Evolutionary conservation across 108 stramenopile species (phyloP), one percentile per base, ranked within the genome.

Genomic region (Nannochloropsis gaditana): DNA sequence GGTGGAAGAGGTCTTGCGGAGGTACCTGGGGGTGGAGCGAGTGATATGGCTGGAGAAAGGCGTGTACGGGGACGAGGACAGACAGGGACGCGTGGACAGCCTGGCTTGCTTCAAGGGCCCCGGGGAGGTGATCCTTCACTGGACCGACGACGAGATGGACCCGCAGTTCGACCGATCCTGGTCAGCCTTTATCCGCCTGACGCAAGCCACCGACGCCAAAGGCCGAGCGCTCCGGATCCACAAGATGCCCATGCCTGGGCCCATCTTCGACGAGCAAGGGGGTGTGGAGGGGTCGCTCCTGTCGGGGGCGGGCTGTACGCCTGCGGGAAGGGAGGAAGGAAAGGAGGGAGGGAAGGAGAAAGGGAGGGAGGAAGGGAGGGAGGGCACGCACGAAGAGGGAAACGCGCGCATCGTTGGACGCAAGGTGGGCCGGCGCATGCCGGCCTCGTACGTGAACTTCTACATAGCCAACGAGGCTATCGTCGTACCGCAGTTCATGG

Each of bases 81-180:
- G 93, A 43, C 92, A 95, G 86, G 94, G 94, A 2, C 94, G 94
- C 87, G 87, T 93, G 6, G 94, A 95, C 81, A 95, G 94, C 81
- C 90, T 94, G 81, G 91, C 91, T 6, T 92, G 92, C 80, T 95
- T 95, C 89, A 79, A 85, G 44, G 42, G 85, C 42, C 93, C 94
- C 44, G 92, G 92, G 5, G 89, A 94, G 80, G 92, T 94, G n/a
- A 80, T 88, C 15, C 17, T 87, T 17, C 83, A 83, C 79, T 87
- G 86, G 83, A 87, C 86, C 17, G 86, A 87, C 41, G 83, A 83
- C 19, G 43, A 43, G 10, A 43, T 44, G 44, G 86, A 87, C 45
- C 89, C 84, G 0, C 93, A 95, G 59, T 93, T 92, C 79, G 81
- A 86, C 73, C 86, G 91, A 42, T 93, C 91, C 59, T 81, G 86